Percentiles rank a stretch among this genome's conserved stretches.
Conservation (phyloP, 2,329 filamentous ascomycete genomes). For the Graphilbum fragrans region DNA sequence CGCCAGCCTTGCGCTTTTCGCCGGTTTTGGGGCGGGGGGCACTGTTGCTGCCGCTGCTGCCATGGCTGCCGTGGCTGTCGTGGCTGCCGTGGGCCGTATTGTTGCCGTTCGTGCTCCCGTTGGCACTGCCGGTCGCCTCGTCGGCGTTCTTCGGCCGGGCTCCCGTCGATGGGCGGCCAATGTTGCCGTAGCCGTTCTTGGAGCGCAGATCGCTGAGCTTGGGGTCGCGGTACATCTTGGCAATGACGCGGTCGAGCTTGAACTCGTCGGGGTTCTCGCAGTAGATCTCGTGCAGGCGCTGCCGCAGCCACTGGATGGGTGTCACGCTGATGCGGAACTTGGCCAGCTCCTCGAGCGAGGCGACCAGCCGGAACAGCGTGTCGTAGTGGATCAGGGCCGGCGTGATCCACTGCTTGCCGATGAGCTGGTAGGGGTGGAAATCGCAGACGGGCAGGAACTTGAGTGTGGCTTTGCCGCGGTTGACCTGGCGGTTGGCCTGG, state of each 20-base stretch:
- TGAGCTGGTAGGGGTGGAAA: conserved; percentile 44
- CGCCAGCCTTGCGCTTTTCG: background rate
- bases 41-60: background rate
- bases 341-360: conserved; percentile 39
- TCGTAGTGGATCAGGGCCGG: conserved; percentile 37
- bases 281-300: conserved; percentile 40
- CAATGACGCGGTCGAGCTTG: conserved; percentile 35
- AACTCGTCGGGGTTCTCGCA: conserved; percentile 31
- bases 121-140: no score
- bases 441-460: conserved; percentile 37
- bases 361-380: conserved; percentile 41
- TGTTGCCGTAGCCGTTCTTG: conserved; percentile 44
- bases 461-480: conserved; percentile 39
- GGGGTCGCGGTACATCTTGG: conserved; percentile 43
- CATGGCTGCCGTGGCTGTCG: background rate
- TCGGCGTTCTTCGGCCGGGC: background rate
- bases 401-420: conserved; percentile 38
- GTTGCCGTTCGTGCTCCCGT: background rate
- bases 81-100: background rate
- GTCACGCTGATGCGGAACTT: conserved; percentile 40
- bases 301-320: conserved; percentile 44
- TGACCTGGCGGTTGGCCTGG: conserved; percentile 42
- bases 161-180: conserved; percentile 35
- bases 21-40: background rate
- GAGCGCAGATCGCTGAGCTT: conserved; percentile 35